Conservation (phyloP, 805 yeast genomes). For the Lipomyces chichibuensis region DNA sequence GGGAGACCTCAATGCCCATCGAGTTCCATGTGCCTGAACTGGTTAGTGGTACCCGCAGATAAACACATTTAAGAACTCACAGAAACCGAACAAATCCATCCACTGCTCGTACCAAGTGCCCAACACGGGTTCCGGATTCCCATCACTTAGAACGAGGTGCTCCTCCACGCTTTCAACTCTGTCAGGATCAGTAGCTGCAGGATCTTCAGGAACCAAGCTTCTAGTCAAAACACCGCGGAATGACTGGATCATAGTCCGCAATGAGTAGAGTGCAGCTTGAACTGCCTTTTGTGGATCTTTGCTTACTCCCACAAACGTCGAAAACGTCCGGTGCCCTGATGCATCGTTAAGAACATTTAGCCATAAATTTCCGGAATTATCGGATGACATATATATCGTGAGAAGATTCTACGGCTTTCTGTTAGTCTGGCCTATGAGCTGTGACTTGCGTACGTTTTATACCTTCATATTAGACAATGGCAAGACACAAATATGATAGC, state of each 20-base stretch:
- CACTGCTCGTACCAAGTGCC: conserved; percentile 37
- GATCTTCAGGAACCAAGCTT: neutral
- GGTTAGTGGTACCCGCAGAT: neutral
- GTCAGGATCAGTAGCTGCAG: neutral
- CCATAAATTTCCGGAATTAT: conserved; percentile 21
- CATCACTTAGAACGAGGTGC: conserved; percentile 5
- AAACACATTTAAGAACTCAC: conserved; percentile 16
- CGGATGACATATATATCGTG: conserved; percentile 23
- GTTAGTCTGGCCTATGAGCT: neutral
- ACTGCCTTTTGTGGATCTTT: conserved; percentile 31
- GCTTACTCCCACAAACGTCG: conserved; percentile 35
- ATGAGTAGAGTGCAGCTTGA: conserved; percentile 26
- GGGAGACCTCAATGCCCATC: conserved; percentile 39
- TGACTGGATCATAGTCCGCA: conserved; percentile 18
- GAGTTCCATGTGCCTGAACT: conserved; percentile 41
- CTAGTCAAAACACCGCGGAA: neutral
- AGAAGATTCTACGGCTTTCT: conserved; percentile 11
- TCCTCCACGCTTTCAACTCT: neutral
- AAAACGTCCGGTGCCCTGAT: conserved; percentile 14
- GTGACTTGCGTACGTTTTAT: neutral
- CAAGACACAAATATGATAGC: conserved; percentile 36
- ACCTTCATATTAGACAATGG: conserved; percentile 37
- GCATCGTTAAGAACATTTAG: conserved; percentile 30
- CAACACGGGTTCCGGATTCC: conserved; percentile 16
- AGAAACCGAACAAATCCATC: conserved; percentile 41